Conservation (phyloP, 495 filamentous ascomycete species). For the Penicillium cinerascens region DNA sequence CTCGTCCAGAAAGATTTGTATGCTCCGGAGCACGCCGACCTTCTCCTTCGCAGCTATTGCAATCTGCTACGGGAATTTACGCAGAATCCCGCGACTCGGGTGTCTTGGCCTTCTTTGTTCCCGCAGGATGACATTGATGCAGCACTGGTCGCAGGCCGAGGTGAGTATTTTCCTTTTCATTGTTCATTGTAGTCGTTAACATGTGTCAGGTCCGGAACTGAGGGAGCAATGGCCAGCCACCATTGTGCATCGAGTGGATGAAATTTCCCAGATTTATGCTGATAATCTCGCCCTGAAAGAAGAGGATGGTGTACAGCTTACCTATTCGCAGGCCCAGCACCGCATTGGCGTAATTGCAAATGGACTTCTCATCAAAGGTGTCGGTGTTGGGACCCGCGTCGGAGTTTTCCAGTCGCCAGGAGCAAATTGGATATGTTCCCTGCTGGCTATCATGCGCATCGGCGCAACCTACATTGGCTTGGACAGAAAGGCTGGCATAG, state of each 20-base stretch:
- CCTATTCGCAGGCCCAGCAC: slow-evolving; percentile 10
- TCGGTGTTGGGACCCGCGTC: slow-evolving; percentile 2
- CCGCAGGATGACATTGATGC: slow-evolving; percentile 7
- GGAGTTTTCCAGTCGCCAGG: slow-evolving; percentile 23
- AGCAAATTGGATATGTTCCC: slow-evolving; percentile 44
- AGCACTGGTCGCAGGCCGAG: slow-evolving; percentile 11
- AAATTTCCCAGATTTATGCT: slow-evolving; percentile 9
- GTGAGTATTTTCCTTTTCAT: slow-evolving; percentile 1
- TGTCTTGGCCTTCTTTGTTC: slow-evolving; percentile 17
- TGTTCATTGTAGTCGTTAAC: not conserved
- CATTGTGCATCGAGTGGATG: slow-evolving; percentile 32
- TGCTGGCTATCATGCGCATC: slow-evolving; percentile 50
- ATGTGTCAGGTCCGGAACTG: slow-evolving; percentile 15
- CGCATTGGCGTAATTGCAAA: slow-evolving; percentile 12
- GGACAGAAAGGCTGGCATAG: slow-evolving; percentile 38
- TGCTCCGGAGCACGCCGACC: slow-evolving; percentile 16
- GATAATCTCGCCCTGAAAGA: slow-evolving; percentile 12
- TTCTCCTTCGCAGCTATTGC: slow-evolving; percentile 28
- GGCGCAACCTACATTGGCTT: slow-evolving; percentile 53
- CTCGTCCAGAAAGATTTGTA: slow-evolving; percentile 24
- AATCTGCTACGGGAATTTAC: slow-evolving; percentile 24
- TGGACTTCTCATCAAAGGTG: slow-evolving; percentile 10
- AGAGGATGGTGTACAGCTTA: slow-evolving; percentile 5
- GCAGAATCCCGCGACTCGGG: slow-evolving; percentile 18
- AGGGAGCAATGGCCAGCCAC: slow-evolving; percentile 31